Evolutionary conservation across 208 protist genomes (phyloP).

Genomic region (Leishmania arabica): DNA sequence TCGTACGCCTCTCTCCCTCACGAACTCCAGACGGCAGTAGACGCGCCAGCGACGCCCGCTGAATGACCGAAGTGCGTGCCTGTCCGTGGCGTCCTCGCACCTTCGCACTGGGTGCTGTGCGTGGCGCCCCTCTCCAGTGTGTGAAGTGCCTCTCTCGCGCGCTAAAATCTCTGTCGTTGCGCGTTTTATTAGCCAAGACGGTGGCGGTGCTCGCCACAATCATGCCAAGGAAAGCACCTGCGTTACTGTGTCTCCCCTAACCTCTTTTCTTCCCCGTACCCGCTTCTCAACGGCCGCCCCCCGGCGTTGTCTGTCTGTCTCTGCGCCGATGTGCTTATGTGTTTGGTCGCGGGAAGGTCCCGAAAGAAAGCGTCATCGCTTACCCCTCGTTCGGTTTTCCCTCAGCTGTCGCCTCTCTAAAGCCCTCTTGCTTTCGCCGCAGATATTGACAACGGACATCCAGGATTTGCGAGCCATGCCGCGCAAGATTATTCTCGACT

Average conservation of each 20-base stretch:
- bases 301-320: neutral
- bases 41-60: neutral
- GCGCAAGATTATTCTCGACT: slow-evolving; percentile 79
- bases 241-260: neutral
- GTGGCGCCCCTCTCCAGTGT: neutral
- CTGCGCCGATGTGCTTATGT: neutral
- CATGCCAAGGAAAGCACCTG: neutral
- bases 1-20: neutral
- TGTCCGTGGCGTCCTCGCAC: neutral
- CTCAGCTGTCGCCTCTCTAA: neutral
- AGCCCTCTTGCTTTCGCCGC: neutral
- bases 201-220: neutral
- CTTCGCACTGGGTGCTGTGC: neutral
- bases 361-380: neutral
- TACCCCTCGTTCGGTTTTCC: neutral
- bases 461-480: slow-evolving; percentile 28
- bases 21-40: neutral
- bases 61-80: neutral
- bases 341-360: neutral
- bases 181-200: neutral
- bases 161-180: neutral
- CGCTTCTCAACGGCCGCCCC: neutral
- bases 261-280: neutral
- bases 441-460: neutral
- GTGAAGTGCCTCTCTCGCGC: too few relatives aligned